A percentile compares a stretch with the other conserved stretches of the same genome.
phyloP scores from a whole-genome alignment of 202 grass and related monocot genomes.

The Musa balbisiana region DNA sequence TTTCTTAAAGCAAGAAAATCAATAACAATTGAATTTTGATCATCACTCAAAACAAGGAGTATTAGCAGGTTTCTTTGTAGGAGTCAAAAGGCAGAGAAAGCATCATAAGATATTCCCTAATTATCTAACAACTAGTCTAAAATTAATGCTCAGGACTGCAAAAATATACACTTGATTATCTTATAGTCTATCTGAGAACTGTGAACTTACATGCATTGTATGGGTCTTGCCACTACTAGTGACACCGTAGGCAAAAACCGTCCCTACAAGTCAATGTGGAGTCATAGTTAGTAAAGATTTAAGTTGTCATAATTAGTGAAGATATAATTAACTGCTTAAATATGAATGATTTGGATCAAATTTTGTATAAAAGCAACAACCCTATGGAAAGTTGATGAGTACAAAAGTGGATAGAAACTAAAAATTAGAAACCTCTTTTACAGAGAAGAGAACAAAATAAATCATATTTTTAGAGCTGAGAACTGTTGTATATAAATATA shows the following conservation, averaged over 20 bases:
- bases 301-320: background rate
- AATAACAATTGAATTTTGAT: too few species aligned
- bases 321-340: background rate
- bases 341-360: background rate
- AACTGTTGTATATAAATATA: background rate
- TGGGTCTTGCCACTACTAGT: conserved; percentile 99
- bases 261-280: conserved; percentile 40
- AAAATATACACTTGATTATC: background rate
- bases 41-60: too few species aligned
- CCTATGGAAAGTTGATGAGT: too few species aligned
- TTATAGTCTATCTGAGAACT: conserved; percentile 4
- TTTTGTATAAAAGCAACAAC: background rate
- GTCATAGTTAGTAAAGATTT: background rate
- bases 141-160: background rate
- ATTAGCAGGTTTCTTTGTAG: too few species aligned
- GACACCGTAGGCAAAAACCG: conserved; percentile 96
- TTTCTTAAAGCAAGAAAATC: too few species aligned
- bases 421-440: too few species aligned
- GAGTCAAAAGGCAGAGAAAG: background rate
- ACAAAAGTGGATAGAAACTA: too few species aligned
- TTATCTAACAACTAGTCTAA: conserved; percentile 1
- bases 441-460: too few species aligned
- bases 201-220: conserved; percentile 96
- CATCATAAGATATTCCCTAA: background rate
- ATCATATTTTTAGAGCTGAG: background rate